These are phyloP conservation scores for Endoconidiophora laricicola DNA, from an alignment of 2,329 filamentous ascomycete species.

Conservation along the genomic window DNA sequence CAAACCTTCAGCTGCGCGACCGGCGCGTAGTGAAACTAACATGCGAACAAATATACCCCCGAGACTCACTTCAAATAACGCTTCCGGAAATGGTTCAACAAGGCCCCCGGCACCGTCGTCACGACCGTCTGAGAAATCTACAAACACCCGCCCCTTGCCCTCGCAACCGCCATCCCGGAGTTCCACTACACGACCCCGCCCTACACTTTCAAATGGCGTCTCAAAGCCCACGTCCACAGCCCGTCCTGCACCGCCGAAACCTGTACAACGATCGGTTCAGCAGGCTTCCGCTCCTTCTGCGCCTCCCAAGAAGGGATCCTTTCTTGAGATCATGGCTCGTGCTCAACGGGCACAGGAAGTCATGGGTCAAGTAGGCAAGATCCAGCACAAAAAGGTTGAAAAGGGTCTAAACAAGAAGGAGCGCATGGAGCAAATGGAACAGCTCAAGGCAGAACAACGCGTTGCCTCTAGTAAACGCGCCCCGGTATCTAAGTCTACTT, in stretches of 20 bases:
- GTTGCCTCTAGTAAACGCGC: not conserved
- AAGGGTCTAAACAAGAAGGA: constrained; percentile 40
- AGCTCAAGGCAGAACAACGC: constrained; percentile 6
- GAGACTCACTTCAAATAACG: not conserved
- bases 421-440: constrained; percentile 26
- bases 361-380: constrained; percentile 48
- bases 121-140: constrained; percentile 15
- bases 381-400: constrained; percentile 59
- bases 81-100: not conserved
- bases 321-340: constrained; percentile 56
- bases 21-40: not conserved
- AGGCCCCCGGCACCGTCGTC: constrained; percentile 8
- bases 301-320: constrained; percentile 55
- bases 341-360: constrained; percentile 48
- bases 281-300: not conserved
- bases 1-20: not conserved
- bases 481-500: not conserved
- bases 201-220: constrained; percentile 6
- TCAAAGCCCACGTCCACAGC: not conserved
- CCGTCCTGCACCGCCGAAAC: not conserved
- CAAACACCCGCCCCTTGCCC: constrained; percentile 19
- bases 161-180: constrained; percentile 14
- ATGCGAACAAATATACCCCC: not conserved
- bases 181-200: constrained; percentile 10
- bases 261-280: not conserved